Base-by-base conservation (phyloP, 768 basidiomycete genomes). In the Rhodosporidiobolus sp. region DNA sequence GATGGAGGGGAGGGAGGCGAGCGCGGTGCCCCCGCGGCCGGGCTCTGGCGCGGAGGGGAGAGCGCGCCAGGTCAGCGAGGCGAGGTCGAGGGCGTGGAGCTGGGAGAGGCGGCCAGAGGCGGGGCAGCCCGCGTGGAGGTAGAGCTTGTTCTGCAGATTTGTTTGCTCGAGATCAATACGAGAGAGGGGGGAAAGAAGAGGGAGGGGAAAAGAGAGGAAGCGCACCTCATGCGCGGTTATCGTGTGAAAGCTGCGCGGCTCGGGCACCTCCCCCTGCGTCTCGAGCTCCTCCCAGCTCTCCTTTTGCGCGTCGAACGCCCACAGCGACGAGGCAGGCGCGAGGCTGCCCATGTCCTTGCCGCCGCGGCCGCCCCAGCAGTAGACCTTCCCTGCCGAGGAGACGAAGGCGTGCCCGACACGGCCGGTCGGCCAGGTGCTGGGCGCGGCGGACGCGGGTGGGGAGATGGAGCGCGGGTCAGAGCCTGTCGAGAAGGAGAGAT, bases 351-450 rank as follows among this genome's bases (percentile, higher is more conserved):
- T 82, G 34, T 81, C 80, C 24, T 78, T 74, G 4, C 83, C 84
- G 3, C 84, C 83, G 26, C 85, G 81, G 7, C 85, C 84, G 7
- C 84, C 85, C 82, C 84, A 86, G 55, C 85, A 58, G 72, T 84
- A 84, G 55, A 84, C 17, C 38, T 55, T 74, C 57, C 67, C 64
- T 7, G 65, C 71, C 34, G 69, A 64, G 10, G 61, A 63, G 1
- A 76, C 67, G 30, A 65, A 43, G 2, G 80, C 75, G 24, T 77
- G 58, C 35, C 82, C 77, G 30, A 80, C 80, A 66, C 81, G 32
- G 52, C 65, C 55, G 32, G 79, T 70, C 26, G 83, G 73, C 56
- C 76, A 56, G 80, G 76, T 56, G 79, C 70, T 1, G 8, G 12
- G 10, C 24, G 54, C 16, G 22, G 57, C 35, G n/a, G 22, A 5